Conservation (phyloP, 768 basidiomycete genomes). For the Leccinum broughii region DNA sequence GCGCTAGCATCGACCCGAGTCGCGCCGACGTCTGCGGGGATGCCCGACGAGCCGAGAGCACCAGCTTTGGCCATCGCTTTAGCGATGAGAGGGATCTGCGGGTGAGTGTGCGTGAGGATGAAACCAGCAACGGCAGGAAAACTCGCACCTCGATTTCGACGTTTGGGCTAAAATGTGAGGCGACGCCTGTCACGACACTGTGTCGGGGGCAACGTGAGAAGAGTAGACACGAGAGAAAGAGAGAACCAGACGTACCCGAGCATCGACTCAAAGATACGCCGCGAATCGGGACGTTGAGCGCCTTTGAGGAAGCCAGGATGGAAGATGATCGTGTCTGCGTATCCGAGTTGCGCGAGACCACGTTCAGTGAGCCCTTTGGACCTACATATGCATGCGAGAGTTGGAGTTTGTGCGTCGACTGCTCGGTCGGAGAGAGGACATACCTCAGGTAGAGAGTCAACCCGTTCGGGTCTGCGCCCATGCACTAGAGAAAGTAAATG, state of each 20-base stretch:
- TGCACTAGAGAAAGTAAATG: conserved; percentile 35
- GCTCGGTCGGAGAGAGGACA: not conserved
- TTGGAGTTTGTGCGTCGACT: not conserved
- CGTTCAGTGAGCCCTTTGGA: no score
- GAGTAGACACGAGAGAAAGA: no score
- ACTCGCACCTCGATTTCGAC: not conserved
- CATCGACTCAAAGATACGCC: no score
- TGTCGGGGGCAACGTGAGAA: no score
- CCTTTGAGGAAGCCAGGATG: no score
- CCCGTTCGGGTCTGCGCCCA: conserved; percentile 50
- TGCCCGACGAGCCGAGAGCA: conserved; percentile 47
- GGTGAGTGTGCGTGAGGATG: not conserved
- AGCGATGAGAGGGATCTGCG: conserved; percentile 52
- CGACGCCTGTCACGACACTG: no score
- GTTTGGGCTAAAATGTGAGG: no score
- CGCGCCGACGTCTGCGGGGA: conserved; percentile 47
- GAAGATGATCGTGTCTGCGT: no score
- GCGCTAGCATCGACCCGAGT: conserved; percentile 35
- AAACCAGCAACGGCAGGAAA: not conserved
- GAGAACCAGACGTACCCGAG: no score
- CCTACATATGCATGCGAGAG: not conserved
- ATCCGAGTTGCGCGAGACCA: no score
- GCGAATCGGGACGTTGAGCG: no score
- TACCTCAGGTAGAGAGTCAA: conserved; percentile 53
- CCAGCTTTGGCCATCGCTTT: conserved; percentile 58